phyloP scores from a whole-genome alignment of 2,329 filamentous ascomycete species.

The Talaromyces amestolkiae region DNA sequence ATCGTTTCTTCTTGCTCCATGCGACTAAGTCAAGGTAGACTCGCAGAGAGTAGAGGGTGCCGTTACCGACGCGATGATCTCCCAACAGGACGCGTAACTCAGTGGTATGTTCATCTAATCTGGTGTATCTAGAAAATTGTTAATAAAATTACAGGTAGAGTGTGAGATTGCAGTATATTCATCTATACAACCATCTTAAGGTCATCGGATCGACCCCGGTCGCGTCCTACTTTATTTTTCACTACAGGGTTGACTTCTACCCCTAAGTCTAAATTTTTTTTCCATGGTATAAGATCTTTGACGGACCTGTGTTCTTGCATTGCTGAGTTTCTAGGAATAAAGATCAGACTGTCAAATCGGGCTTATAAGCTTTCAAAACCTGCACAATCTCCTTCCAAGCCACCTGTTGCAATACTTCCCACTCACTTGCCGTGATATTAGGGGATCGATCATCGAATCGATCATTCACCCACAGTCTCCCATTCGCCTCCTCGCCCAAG shows the following conservation, averaged over 20 bases:
- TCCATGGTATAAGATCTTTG: no score
- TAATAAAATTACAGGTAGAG: neutral
- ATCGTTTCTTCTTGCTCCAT: neutral
- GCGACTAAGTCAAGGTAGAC: no score
- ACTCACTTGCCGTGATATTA: slow-evolving; percentile 9
- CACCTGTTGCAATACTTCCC: slow-evolving; percentile 11
- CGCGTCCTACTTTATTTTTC: no score
- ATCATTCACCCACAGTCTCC: slow-evolving; percentile 16
- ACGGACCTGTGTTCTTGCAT: no score
- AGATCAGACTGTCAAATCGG: neutral
- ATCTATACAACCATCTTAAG: no score
- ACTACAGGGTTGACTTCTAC: neutral
- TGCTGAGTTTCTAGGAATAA: no score
- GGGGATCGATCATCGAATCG: slow-evolving; percentile 15
- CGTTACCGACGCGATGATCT: no score
- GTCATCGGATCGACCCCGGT: no score
- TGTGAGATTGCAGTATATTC: neutral
- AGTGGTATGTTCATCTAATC: neutral
- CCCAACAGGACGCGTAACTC: neutral
- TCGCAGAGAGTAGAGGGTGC: no score
- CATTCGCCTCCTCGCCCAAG: slow-evolving; percentile 16
- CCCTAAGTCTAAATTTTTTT: no score
- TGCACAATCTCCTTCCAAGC: slow-evolving; percentile 15
- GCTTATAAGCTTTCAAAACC: slow-evolving; percentile 11
- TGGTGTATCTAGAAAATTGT: no score